Evolutionary conservation across 176 grass and related monocot species (phyloP).

Genomic region (Eragrostis nindensis): DNA sequence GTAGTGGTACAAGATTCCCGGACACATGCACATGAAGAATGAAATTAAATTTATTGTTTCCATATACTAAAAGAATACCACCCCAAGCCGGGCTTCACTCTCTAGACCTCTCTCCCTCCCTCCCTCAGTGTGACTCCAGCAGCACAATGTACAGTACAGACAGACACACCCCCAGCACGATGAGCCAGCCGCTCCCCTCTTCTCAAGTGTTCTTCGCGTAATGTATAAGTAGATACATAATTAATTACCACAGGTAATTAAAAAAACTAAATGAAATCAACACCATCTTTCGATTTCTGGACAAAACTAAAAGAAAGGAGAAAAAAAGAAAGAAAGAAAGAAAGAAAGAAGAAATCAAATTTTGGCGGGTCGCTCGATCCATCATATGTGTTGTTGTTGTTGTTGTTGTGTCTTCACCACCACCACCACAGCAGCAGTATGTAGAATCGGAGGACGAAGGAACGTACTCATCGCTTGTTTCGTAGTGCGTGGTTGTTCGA

Average conservation of each 20-base stretch:
- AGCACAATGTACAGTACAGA: constrained; percentile 50
- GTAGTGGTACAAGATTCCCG: background rate
- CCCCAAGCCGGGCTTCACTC: constrained; percentile 10
- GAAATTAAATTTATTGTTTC: constrained; percentile 65
- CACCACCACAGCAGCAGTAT: background rate
- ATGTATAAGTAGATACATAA: constrained; percentile 61
- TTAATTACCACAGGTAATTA: constrained; percentile 73
- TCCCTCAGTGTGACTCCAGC: constrained; percentile 38
- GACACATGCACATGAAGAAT: constrained; percentile 31
- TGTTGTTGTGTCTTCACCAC: background rate
- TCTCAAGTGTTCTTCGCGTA: constrained; percentile 32
- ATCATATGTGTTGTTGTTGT: background rate
- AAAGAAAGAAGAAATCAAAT: no score
- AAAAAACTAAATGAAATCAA: constrained; percentile 69
- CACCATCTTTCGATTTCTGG: constrained; percentile 67
- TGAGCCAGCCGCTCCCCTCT: background rate
- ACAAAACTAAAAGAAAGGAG: constrained; percentile 57
- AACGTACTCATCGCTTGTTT: constrained; percentile 30
- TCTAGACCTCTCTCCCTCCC: background rate
- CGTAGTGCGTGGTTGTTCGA: no score
- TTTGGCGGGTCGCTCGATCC: constrained; percentile 41
- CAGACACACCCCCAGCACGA: constrained; percentile 17
- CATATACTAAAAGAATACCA: constrained; percentile 68
- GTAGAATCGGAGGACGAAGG: background rate
- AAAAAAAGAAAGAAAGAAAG: background rate